Evolutionary conservation across 1,284 basidiomycete genomes (phyloP), one percentile per base, ranked within the genome.

Genomic region (Malassezia caprae): DNA sequence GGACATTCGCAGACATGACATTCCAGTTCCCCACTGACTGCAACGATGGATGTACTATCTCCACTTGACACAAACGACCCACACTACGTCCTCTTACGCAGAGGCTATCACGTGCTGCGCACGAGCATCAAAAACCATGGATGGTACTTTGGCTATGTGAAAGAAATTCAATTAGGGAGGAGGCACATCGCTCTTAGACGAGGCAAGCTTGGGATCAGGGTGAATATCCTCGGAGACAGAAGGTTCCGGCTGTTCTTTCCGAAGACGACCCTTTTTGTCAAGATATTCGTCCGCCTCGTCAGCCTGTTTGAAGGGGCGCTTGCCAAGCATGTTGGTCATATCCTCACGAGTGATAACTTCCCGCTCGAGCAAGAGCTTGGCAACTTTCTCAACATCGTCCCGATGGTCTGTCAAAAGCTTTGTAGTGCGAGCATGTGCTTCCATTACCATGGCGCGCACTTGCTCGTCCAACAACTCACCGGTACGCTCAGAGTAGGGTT

Each of bases 401-500:
- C 82, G 83, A 76, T 94, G 87, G 64, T 86, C 80, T 1, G 81
- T 87, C 53, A 98, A 78, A 11, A 98, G 80, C 45, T 86, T 81
- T 19, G 82, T 86, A 39, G 91, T 96, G 50, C 91, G 82, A 61
- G 82, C 78, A 75, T 98, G 90, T 1, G 90, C 90, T 56, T 82
- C 81, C 80, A 81, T 82, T 64, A 98, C 89, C 88, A 98, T 91
- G 80, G 89, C 91, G 72, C 90, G 84, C 15, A 98, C 91, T 58
- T 77, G 88, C 23, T 77, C 77, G 73, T 98, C 93, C 15, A 98
- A 78, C 79, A 90, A 86, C 78, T 96, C 87, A 1, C 87, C 88
- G 0, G 93, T 99, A 76, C 87, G 87, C 81, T 99, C 93, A 63
- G 87, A 90, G 80, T 96, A 98, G 1, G 93, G 93, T 76, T 98